A percentile compares a stretch with the other conserved stretches of the same genome.
Conservation (phyloP, 768 basidiomycete genomes). For the Trichaptum fuscoviolaceum region DNA sequence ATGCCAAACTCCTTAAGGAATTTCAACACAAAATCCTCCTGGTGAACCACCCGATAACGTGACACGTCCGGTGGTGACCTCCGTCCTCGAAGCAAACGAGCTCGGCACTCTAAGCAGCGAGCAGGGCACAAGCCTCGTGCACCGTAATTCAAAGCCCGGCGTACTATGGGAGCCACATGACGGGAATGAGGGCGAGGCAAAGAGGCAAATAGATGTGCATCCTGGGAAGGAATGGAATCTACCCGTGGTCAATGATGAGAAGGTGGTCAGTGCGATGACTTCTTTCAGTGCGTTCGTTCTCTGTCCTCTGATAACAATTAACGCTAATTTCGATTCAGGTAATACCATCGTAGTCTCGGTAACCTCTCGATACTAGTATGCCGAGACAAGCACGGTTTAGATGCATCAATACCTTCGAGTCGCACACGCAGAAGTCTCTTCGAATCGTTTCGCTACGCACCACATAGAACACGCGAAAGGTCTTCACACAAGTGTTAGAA, state of each 20-base stretch:
- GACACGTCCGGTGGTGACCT: slow-evolving; percentile 65
- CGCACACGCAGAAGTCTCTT: no score
- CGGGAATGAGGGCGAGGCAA: background rate
- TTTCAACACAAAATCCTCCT: slow-evolving; percentile 58
- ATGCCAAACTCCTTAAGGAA: slow-evolving; percentile 42
- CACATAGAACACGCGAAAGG: no score
- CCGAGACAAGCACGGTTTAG: slow-evolving; percentile 73
- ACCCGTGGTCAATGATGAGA: slow-evolving; percentile 71
- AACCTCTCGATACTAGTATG: slow-evolving; percentile 75
- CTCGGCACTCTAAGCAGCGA: slow-evolving; percentile 52
- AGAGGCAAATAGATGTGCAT: slow-evolving; percentile 17
- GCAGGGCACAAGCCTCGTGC: background rate
- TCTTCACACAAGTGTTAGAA: no score
- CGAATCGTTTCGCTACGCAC: no score
- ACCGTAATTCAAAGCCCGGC: background rate
- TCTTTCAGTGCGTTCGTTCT: slow-evolving; percentile 45
- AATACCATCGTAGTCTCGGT: slow-evolving; percentile 87
- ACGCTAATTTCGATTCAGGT: slow-evolving; percentile 30
- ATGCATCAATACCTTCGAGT: no score
- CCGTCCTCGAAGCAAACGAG: slow-evolving; percentile 65
- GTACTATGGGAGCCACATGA: slow-evolving; percentile 26
- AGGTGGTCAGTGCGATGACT: slow-evolving; percentile 73
- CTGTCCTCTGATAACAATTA: slow-evolving; percentile 2
- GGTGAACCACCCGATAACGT: slow-evolving; percentile 55
- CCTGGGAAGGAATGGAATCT: slow-evolving; percentile 52